Base-by-base conservation (phyloP, 2,329 filamentous ascomycete genomes). In the Plenodomus lindquistii region DNA sequence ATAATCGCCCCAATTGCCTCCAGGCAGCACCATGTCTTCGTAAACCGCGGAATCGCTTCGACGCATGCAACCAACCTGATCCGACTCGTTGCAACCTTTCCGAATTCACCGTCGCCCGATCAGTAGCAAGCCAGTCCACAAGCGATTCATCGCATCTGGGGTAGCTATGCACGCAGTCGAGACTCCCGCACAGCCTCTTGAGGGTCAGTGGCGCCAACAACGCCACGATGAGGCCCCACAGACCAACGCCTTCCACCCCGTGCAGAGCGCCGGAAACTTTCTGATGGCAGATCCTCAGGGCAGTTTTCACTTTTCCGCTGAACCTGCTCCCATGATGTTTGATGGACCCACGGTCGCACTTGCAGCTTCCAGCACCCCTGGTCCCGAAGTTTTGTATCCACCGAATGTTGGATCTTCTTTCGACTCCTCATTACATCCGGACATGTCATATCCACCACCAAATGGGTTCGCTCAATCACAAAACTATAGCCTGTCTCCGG, bases 21-120 rank as follows among this genome's bases (percentile, higher is more conserved):
- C 54, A 65, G 66, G 62, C 63, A 64, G 54, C 65, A 63, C 55
- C 60, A 71, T 71, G 68, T 59, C 59, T 61, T 62, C 63, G 52
- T 70, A 54, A 66, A 49, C 54, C 45, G 42, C 59, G 36, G 46
- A 42, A 31, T 31, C 15, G 27, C 15, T 15, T 4, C 27, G 15
- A 31, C 27, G 11, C 6, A 24, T 24, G 6, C 22, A 24, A 5
- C 11, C 22, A 6, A 24, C 63, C 51, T 41, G 49, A 42, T 34
- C 35, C 46, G 47, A 39, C 46, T 43, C 20, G 31, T 47, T 42
- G 40, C 40, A 40, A 50, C 48, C 38, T 43, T 47, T 44, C 40
- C 50, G 44, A 42, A 44, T 8, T 46, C 46, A 19, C 46, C 46
- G 24, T 47, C 35, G 40, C 46, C 41, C 40, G 19, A 45, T 52